These are phyloP conservation scores for Oxytropis ochrocephala DNA, from an alignment of 306 rosid genomes.

Conservation along the genomic window DNA sequence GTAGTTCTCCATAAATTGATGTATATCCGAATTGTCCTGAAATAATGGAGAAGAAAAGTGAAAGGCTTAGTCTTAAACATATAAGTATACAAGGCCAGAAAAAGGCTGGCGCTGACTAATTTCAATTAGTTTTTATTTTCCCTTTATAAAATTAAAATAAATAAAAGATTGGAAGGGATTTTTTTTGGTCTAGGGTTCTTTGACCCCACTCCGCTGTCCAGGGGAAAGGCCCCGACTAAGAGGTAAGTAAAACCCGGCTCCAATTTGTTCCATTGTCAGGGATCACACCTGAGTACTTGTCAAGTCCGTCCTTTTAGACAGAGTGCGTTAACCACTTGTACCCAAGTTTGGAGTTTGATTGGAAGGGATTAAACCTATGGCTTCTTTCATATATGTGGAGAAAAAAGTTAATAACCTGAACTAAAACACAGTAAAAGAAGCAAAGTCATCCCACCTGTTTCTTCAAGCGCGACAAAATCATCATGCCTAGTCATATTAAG, in stretches of 20 bases:
- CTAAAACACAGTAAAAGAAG: background rate
- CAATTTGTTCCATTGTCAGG: too few species aligned
- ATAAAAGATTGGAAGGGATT: background rate
- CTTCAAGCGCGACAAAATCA: conserved; percentile 39
- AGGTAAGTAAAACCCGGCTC: too few species aligned
- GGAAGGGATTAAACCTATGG: background rate
- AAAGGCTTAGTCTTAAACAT: background rate
- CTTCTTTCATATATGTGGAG: background rate
- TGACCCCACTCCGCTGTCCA: too few species aligned
- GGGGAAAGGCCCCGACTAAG: too few species aligned
- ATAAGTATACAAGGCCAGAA: background rate
- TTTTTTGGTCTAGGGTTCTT: too few species aligned
- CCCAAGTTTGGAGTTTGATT: too few species aligned
- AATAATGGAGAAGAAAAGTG: background rate
- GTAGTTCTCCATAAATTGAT: conserved; percentile 71
- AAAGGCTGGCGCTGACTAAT: background rate
- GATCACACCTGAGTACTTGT: too few species aligned
- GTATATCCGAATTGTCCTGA: conserved; percentile 70
- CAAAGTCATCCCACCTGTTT: conserved; percentile 53
- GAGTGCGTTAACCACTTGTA: too few species aligned
- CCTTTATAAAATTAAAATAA: background rate
- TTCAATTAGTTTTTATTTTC: background rate
- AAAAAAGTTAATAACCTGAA: background rate
- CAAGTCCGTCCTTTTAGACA: too few species aligned
- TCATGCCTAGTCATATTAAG: conserved; percentile 30